phyloP scores from a whole-genome alignment of 768 basidiomycete genomes.

The Psilocybe cubensis region DNA sequence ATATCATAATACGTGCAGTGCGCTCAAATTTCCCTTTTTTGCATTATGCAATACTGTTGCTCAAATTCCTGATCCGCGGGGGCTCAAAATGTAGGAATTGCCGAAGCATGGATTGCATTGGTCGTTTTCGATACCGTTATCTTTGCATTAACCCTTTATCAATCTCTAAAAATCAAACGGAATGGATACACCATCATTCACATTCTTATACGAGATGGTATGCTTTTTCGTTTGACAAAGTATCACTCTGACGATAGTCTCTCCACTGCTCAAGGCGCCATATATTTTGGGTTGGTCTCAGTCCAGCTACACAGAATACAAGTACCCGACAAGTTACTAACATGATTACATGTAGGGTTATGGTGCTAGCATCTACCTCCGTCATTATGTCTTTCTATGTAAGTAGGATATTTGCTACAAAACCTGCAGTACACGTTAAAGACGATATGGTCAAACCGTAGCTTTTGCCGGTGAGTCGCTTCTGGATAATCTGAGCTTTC shows the following conservation, averaged over 20 bases:
- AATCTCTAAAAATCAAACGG: neutral
- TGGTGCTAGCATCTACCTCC: neutral
- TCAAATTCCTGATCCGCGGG: neutral
- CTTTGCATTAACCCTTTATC: neutral
- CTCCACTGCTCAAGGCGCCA: too few relatives aligned
- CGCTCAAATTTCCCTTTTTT: too few relatives aligned
- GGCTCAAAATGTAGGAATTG: neutral
- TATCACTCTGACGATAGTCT: too few relatives aligned
- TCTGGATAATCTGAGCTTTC: neutral
- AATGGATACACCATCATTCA: neutral
- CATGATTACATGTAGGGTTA: neutral
- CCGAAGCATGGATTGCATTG: neutral
- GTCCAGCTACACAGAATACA: neutral
- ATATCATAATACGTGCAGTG: too few relatives aligned
- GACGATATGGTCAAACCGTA: neutral
- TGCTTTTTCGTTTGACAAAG: too few relatives aligned
- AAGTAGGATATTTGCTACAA: neutral
- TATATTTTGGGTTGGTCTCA: slow-evolving; percentile 5
- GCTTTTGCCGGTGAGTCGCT: neutral
- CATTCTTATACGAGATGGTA: slow-evolving; percentile 2
- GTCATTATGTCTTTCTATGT: slow-evolving; percentile 1
- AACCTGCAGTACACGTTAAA: neutral
- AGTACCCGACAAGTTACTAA: neutral
- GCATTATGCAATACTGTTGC: neutral
- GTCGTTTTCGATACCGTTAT: neutral